Evolutionary conservation across 495 filamentous ascomycete species (phyloP), one percentile per base, ranked within the genome.

Genomic region (Durotheca rogersii): DNA sequence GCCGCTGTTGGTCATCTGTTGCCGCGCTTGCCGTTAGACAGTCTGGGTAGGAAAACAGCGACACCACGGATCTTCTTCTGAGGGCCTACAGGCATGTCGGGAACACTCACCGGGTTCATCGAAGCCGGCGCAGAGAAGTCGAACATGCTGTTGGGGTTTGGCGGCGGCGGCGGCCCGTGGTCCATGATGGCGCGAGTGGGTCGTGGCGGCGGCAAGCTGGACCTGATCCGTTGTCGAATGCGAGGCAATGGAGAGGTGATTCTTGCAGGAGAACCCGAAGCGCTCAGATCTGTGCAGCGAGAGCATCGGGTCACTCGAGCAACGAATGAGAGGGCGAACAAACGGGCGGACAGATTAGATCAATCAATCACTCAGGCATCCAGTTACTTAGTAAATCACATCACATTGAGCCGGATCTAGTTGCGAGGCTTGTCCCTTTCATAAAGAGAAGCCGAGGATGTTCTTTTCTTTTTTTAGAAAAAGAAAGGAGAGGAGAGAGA

Each of bases 141-240:
- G 46, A 61, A 72, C 20, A 67, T 56, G 59, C 47, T 19, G 29
- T 58, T 70, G 41, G 60, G 47, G 21, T 60, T 55, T 37, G 57
- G 47, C 40, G 56, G 51, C 37, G 56, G 51, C 37, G 63, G 57
- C 33, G 56, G 67, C 56, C 65, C 57, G 56, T 66, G 67, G 46
- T 71, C 67, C 71, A 73, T 73, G 62, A 44, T 61, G 36, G 44
- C 21, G 48, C 31, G 47, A 36, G 53, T 61, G 52, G 47, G 43
- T 45, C 36, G 48, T 33, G 43, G 43, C 53, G 43, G 52, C 43
- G 43, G 41, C 10, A 44, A 44, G 34, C 37, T 54, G 52, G 18
- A 48, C 19, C 27, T 58, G 55, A 47, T 40, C 30, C 4, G 45
- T 44, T 46, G 32, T 55, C 35, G 14, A 51, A 56, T 55, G 46